Evolutionary conservation across 2,329 filamentous ascomycete genomes (phyloP).

Genomic region (Bipolaris bicolor): DNA sequence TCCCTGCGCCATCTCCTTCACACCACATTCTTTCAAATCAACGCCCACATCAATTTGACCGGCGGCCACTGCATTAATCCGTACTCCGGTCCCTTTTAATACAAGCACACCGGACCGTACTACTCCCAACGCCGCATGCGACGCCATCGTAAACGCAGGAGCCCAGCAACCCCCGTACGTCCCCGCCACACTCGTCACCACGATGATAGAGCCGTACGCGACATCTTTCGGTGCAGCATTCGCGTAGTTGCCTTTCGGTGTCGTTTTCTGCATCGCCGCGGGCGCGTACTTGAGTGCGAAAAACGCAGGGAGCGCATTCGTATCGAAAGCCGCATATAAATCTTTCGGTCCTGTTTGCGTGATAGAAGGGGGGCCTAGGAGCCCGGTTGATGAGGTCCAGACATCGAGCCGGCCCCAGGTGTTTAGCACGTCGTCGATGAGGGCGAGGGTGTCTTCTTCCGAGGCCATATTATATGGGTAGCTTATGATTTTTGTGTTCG

Average conservation of each 20-base stretch:
- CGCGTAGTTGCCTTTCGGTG: constrained; percentile 61
- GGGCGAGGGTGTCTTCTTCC: constrained; percentile 64
- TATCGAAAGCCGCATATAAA: constrained; percentile 64
- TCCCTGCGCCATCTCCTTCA: constrained; percentile 54
- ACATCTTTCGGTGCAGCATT: constrained; percentile 67
- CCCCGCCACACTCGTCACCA: constrained; percentile 64
- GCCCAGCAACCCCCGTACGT: constrained; percentile 66
- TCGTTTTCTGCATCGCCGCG: constrained; percentile 67
- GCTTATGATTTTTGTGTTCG: constrained; percentile 66
- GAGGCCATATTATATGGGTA: constrained; percentile 65
- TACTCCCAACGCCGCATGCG: constrained; percentile 66
- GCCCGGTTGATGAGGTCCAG: constrained; percentile 64
- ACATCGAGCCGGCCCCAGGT: constrained; percentile 62
- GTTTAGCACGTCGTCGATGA: constrained; percentile 69
- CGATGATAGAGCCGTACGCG: constrained; percentile 67
- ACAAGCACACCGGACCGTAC: constrained; percentile 64
- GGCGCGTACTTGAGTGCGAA: constrained; percentile 70
- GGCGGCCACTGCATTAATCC: constrained; percentile 62
- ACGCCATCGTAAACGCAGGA: constrained; percentile 65
- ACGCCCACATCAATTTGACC: constrained; percentile 57
- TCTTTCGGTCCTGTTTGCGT: constrained; percentile 62
- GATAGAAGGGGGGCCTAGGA: constrained; percentile 63
- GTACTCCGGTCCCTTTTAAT: constrained; percentile 63
- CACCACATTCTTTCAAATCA: constrained; percentile 50
- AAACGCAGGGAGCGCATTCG: constrained; percentile 67